Base-by-base conservation (phyloP, 306 rosid species). In the Calophaca sinica region DNA sequence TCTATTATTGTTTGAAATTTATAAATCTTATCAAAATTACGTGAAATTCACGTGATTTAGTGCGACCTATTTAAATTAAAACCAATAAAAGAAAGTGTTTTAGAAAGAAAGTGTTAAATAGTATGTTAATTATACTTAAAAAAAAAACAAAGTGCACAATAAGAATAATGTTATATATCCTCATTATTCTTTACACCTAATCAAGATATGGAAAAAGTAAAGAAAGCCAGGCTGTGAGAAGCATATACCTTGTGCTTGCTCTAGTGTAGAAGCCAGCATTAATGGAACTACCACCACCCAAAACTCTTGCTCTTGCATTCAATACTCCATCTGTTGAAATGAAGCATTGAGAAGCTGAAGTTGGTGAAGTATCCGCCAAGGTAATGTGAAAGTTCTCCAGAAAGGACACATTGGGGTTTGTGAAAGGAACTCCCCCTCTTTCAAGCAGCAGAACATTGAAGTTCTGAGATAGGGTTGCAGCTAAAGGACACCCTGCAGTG, bases 241-340 rank as follows among this genome's bases (percentile, higher is more conserved):
- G 26, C 26, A 4, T 33, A 33, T 42, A 93, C 97, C 94, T 83
- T 74, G 88, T 5, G 75, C 79, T 80, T 58, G 98, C 98, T 82
- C 98, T 84, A 3, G 97, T 91, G 78, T 94, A 94, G 89, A 94
- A 94, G 42, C 98, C 98, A 80, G 98, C 98, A 83, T 94, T 94
- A 74, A 94, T 91, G 74, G 80, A 42, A 65, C 83, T 79, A 1
- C 93, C 98, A 60, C 98, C 98, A 41, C 98, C 98, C 79, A 94
- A 77, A 54, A 94, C 88, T 64, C 98, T 88, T 32, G 84, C 98
- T 70, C 98, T 87, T 10, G 97, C 74, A 75, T 87, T 94, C 12
- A 83, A 68, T 28, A 94, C 98, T 10, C 98, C 98, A 77, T 94
- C 98, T 0, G 86, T 88, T 50, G 98, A 94, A 57, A 84, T 35